Conservation (phyloP, 2,329 filamentous ascomycete species). For the Hyphodiscus sp. region DNA sequence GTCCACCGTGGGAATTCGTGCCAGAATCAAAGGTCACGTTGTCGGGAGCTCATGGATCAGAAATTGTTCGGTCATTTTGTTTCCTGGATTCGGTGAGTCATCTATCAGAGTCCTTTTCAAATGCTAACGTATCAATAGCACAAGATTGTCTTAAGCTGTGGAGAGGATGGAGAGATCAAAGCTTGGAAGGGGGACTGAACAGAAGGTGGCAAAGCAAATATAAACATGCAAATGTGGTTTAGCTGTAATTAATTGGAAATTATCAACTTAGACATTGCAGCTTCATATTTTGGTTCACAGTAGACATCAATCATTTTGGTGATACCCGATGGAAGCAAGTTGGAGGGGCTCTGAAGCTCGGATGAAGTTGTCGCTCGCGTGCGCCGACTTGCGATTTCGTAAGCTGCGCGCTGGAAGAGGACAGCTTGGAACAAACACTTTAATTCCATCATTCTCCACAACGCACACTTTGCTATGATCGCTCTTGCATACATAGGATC, state of each 20-base stretch:
- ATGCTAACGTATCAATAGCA: slow-evolving; percentile 18
- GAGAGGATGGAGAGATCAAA: slow-evolving; percentile 35
- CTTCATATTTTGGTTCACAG: no score
- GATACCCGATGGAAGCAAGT: background rate
- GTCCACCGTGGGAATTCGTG: slow-evolving; percentile 47
- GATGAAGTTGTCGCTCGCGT: slow-evolving; percentile 6
- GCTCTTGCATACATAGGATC: slow-evolving; percentile 13
- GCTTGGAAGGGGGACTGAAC: slow-evolving; percentile 31
- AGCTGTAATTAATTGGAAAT: background rate
- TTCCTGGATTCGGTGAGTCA: slow-evolving; percentile 50
- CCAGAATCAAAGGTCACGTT: slow-evolving; percentile 51
- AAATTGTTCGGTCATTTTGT: slow-evolving; percentile 58
- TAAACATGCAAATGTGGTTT: background rate
- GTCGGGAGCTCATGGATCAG: slow-evolving; percentile 55
- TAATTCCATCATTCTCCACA: slow-evolving; percentile 12
- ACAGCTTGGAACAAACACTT: slow-evolving; percentile 19
- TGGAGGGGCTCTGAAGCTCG: background rate
- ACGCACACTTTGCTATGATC: slow-evolving; percentile 11
- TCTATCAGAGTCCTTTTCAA: background rate
- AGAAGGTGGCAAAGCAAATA: background rate
- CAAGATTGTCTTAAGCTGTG: slow-evolving; percentile 32
- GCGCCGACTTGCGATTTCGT: slow-evolving; percentile 1
- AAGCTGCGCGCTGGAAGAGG: slow-evolving; percentile 20
- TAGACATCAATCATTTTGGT: no score
- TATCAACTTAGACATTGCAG: background rate